These are phyloP conservation scores for Aspergillus asperescens DNA, from an alignment of 495 filamentous ascomycete species.

Conservation along the genomic window DNA sequence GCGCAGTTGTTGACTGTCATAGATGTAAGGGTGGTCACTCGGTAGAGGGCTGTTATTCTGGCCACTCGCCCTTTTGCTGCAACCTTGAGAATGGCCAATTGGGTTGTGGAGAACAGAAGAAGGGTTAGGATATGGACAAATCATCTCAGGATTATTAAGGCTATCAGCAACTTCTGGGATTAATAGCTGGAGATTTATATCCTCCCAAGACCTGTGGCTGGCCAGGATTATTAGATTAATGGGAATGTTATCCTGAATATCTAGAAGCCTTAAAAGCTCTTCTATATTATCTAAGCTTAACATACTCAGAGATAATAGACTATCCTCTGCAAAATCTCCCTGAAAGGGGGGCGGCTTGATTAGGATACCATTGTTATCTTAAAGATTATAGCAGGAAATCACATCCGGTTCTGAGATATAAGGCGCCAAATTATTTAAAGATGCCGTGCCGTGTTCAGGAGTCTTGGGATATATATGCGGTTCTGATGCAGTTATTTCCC, in stretches of 20 bases:
- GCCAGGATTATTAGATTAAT: conserved; percentile 18
- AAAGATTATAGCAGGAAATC: neutral
- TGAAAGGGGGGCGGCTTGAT: conserved; percentile 11
- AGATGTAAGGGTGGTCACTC: neutral
- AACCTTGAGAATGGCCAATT: conserved; percentile 5
- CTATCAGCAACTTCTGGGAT: neutral
- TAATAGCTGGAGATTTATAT: neutral
- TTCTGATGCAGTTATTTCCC: neutral
- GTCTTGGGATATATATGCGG: neutral
- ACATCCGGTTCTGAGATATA: no score
- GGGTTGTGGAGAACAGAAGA: conserved; percentile 11
- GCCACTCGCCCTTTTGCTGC: neutral
- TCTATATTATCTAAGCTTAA: conserved; percentile 17
- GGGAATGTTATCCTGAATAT: conserved; percentile 14
- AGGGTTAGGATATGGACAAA: conserved; percentile 19
- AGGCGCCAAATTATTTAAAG: neutral
- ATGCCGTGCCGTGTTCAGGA: neutral
- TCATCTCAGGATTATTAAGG: conserved; percentile 3
- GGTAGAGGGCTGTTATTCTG: neutral
- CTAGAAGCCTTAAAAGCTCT: conserved; percentile 9
- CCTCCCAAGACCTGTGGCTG: conserved; percentile 2
- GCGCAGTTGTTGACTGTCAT: neutral
- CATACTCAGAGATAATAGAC: conserved; percentile 16
- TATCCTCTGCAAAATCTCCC: conserved; percentile 6
- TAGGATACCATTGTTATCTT: conserved; percentile 4